These are phyloP conservation scores for Cylindrotheca closterium DNA, from an alignment of 108 stramenopile species.

Conservation along the genomic window DNA sequence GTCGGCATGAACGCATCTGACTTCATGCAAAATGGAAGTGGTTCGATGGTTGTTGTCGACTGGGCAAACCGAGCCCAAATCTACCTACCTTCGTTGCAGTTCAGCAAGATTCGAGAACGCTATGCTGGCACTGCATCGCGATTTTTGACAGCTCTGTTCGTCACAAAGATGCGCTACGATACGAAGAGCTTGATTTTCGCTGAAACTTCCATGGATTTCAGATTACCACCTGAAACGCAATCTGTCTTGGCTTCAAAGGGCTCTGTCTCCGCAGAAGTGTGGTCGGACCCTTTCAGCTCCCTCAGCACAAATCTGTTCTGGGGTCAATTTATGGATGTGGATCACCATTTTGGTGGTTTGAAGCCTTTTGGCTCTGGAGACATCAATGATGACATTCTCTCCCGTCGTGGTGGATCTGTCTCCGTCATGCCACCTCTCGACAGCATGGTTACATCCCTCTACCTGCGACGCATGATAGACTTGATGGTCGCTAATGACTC, in stretches of 20 bases:
- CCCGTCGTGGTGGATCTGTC: constrained; percentile 51
- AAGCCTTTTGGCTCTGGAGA: constrained; percentile 63
- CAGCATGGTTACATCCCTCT: constrained; percentile 69
- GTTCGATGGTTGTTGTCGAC: constrained; percentile 46
- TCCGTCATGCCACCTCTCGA: constrained; percentile 66
- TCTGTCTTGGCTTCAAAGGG: constrained; percentile 36
- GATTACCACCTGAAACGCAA: constrained; percentile 47
- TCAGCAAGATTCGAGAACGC: constrained; percentile 53
- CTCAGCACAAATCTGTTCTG: constrained; percentile 61
- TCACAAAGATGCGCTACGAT: constrained; percentile 67
- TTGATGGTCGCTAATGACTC: constrained; percentile 36
- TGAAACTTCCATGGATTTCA: constrained; percentile 62
- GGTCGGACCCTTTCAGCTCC: constrained; percentile 64
- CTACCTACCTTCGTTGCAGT: constrained; percentile 36
- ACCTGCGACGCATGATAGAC: constrained; percentile 60
- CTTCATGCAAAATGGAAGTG: constrained; percentile 32
- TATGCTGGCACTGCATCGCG: constrained; percentile 54
- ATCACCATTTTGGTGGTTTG: constrained; percentile 68
- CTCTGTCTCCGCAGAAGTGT: constrained; percentile 58
- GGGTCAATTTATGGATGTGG: constrained; percentile 74
- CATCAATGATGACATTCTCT: constrained; percentile 39
- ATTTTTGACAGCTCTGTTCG: constrained; percentile 67
- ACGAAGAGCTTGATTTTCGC: constrained; percentile 59
- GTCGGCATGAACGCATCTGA: constrained; percentile 54
- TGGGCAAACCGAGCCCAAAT: constrained; percentile 67